Conservation (phyloP, 2,329 filamentous ascomycete species). For the Aspergillus arachidicola region DNA sequence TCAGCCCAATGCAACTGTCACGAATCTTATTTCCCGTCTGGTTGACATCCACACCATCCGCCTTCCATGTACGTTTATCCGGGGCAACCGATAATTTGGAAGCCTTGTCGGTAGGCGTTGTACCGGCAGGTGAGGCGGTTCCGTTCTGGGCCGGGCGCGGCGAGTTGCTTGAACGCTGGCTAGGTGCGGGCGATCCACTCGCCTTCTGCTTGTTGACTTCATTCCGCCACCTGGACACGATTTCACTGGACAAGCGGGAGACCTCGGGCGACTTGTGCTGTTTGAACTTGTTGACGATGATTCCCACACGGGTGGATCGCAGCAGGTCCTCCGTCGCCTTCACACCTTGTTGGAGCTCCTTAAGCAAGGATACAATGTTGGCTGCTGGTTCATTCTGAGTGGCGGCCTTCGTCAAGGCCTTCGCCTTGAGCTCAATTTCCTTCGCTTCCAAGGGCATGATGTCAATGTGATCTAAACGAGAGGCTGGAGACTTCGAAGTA, state of each 20-base stretch:
- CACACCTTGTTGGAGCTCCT: slow-evolving; percentile 77
- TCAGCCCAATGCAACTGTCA: slow-evolving; percentile 83
- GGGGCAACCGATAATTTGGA: slow-evolving; percentile 60
- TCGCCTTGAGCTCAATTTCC: slow-evolving; percentile 75
- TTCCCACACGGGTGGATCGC: slow-evolving; percentile 86
- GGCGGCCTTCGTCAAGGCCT: slow-evolving; percentile 78
- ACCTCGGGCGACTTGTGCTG: slow-evolving; percentile 74
- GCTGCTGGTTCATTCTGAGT: slow-evolving; percentile 72
- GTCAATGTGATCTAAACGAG: background rate
- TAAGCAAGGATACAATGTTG: slow-evolving; percentile 73
- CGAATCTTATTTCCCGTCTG: slow-evolving; percentile 74
- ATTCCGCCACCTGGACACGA: slow-evolving; percentile 70
- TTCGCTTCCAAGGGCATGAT: slow-evolving; percentile 70
- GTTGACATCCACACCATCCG: slow-evolving; percentile 77
- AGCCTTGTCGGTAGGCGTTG: slow-evolving; percentile 51
- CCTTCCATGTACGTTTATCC: slow-evolving; percentile 78
- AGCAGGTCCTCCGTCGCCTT: slow-evolving; percentile 86
- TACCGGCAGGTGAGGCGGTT: slow-evolving; percentile 54
- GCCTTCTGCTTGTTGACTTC: slow-evolving; percentile 54
- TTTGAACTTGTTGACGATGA: slow-evolving; percentile 84
- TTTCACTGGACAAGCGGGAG: slow-evolving; percentile 72
- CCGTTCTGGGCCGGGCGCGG: slow-evolving; percentile 54
- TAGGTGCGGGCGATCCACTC: slow-evolving; percentile 40
- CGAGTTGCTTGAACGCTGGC: slow-evolving; percentile 41
- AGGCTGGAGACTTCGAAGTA: slow-evolving; percentile 1